A percentile compares a stretch with the other conserved stretches of the same genome.
These are phyloP conservation scores for Echites panduratus DNA, from an alignment of 257 asterid genomes.

Conservation along the genomic window DNA sequence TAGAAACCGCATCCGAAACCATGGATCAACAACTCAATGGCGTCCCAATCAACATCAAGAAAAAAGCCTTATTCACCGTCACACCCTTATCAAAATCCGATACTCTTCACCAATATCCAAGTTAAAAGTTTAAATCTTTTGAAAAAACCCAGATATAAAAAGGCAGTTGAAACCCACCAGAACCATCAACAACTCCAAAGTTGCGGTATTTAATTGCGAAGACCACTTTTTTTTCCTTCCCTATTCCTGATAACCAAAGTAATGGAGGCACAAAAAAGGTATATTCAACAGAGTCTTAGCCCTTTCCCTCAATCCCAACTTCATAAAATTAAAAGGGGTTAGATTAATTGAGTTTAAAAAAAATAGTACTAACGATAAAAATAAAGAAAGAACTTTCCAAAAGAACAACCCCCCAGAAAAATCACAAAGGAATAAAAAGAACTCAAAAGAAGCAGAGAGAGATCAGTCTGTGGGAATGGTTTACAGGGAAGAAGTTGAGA, in stretches of 20 bases:
- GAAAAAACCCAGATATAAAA: conserved; percentile 22
- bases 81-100: conserved; percentile 13
- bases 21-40: conserved; percentile 31
- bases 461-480: not conserved
- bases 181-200: conserved; percentile 13
- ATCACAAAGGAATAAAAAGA: not conserved
- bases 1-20: conserved; percentile 22
- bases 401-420: not conserved
- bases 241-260: conserved; percentile 7
- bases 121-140: conserved; percentile 30
- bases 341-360: not conserved
- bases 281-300: conserved; percentile 13
- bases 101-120: conserved; percentile 29
- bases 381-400: not conserved
- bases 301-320: conserved; percentile 15
- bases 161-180: conserved; percentile 27
- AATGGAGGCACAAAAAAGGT: conserved; percentile 15
- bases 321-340: not conserved
- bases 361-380: not conserved
- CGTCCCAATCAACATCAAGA: conserved; percentile 23
- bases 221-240: conserved; percentile 7
- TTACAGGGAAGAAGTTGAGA: conserved; percentile 1
- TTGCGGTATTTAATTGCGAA: conserved; percentile 5
- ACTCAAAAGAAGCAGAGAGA: not conserved
- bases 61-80: conserved; percentile 15